Evolutionary conservation across 139 green algal genomes (phyloP).

Genomic region (Coccomyxa sp.): DNA sequence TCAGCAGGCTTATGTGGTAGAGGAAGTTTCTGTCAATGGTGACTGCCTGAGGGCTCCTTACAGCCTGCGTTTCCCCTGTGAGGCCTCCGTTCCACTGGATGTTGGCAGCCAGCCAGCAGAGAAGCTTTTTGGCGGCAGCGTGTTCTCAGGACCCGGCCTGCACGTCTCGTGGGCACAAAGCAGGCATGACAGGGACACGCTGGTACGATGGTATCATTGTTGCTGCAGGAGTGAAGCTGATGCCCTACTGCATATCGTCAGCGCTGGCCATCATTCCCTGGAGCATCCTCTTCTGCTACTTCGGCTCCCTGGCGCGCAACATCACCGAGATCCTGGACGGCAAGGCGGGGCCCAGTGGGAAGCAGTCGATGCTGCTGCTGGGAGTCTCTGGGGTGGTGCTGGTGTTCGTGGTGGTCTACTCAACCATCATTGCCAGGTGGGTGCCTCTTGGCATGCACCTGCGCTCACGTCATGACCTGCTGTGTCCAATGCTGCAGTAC

Average conservation of each 20-base stretch:
- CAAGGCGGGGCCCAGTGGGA: constrained; percentile 13
- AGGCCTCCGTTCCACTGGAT: not conserved
- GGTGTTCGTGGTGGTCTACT: constrained; percentile 40
- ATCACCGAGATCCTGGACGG: constrained; percentile 49
- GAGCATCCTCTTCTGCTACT: constrained; percentile 64
- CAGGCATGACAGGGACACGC: too few species aligned
- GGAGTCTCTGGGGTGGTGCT: constrained; percentile 25
- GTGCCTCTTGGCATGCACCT: too few species aligned
- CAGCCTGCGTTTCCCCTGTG: not conserved
- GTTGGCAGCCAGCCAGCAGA: not conserved
- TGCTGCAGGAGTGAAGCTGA: constrained; percentile 22
- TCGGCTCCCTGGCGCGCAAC: constrained; percentile 57
- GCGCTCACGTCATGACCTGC: too few species aligned
- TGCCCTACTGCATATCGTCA: constrained; percentile 35
- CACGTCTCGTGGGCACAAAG: too few species aligned
- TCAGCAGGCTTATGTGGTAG: too few species aligned
- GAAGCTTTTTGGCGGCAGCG: not conserved
- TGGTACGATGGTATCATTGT: not conserved
- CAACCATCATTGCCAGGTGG: constrained; percentile 36
- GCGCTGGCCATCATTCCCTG: constrained; percentile 51
- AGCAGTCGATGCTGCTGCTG: constrained; percentile 17
- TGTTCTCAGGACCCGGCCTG: not conserved
- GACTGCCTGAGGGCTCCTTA: not conserved
- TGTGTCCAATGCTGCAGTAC: too few species aligned
- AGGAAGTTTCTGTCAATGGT: too few species aligned